Evolutionary conservation across 306 rosid genomes (phyloP).

Genomic region (Vigna angularis): DNA sequence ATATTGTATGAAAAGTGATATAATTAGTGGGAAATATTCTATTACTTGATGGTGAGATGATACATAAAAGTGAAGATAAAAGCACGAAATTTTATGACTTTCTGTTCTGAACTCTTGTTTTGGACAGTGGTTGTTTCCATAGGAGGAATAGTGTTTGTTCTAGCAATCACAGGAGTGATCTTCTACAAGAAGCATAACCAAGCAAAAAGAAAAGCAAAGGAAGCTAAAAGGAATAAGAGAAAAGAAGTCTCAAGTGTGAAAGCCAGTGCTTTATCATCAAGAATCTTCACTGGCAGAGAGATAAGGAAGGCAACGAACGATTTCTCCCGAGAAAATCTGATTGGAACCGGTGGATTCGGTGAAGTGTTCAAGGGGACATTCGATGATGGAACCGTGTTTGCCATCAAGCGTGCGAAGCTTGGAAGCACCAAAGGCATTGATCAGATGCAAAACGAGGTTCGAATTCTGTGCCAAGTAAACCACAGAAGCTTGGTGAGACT

Average conservation of each 20-base stretch:
- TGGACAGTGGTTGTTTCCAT: conserved; percentile 40
- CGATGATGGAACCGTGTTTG: conserved; percentile 50
- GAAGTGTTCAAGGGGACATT: conserved; percentile 61
- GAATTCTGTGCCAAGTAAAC: conserved; percentile 65
- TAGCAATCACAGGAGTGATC: conserved; percentile 15
- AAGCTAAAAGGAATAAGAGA: conserved; percentile 26
- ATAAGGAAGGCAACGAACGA: conserved; percentile 59
- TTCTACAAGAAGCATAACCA: conserved; percentile 41
- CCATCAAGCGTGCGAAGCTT: conserved; percentile 59
- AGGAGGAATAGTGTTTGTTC: conserved; percentile 8
- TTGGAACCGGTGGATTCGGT: conserved; percentile 59
- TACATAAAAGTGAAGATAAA: too few species aligned
- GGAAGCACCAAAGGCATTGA: conserved; percentile 61
- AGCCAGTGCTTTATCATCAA: conserved; percentile 52
- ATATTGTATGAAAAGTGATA: too few species aligned
- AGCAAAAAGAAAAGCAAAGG: conserved; percentile 11
- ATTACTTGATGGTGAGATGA: too few species aligned
- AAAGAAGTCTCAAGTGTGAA: conserved; percentile 42
- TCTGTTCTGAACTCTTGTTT: neutral
- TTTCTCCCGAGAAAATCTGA: conserved; percentile 55
- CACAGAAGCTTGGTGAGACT: conserved; percentile 64
- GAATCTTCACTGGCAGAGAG: conserved; percentile 59
- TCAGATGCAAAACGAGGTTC: conserved; percentile 63
- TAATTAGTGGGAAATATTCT: too few species aligned
- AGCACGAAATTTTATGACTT: too few species aligned